Evolutionary conservation across 73 alveolate genomes (phyloP), one percentile per base, ranked within the genome.

Genomic region (Paramecium caudatum): DNA sequence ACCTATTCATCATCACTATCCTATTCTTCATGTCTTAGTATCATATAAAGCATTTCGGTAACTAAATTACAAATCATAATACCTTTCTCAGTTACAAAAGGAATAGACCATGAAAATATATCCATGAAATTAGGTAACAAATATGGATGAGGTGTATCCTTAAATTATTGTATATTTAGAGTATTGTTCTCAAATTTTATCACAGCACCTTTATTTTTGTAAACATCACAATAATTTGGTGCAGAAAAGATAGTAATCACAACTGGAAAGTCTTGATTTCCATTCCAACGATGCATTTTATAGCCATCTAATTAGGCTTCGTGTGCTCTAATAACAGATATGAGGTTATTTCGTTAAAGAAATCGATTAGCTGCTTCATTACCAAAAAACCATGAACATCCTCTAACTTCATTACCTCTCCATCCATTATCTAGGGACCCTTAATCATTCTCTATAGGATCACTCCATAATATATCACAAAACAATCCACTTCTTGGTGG

Each of bases 141-240:
- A 78, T 95, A 96, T 19, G 99, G 99, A 85, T 96, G 99, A 5
- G 96, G 96, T 16, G 97, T 95, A 86, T 96, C 96, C 65, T 97
- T 97, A 87, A 94, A 97, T 91, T 97, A 93, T 88, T 97, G 95
- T 48, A 97, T 97, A 90, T 97, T 97, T 46, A 96, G 90, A 45
- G 96, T 95, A 91, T 96, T 96, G 49, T 94, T 93, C 48, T 95
- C 91, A 82, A 97, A 95, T 92, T 95, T 97, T 25, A 97, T 95
- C 41, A 97, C 95, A 5, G 99, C 99, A 12, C 97, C 99, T 83
- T 96, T 96, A 82, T 97, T 97, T 78, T 95, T 95, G 84, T 97
- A 97, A 49, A 97, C 99, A 96, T 97, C 99, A 80, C 99, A 97
- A 78, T 97, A 97, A 91, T 97, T 97, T 3, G 99, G 99, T 3